These are phyloP conservation scores for Pythium aristosporum DNA, from an alignment of 352 stramenopile genomes.

Conservation along the genomic window DNA sequence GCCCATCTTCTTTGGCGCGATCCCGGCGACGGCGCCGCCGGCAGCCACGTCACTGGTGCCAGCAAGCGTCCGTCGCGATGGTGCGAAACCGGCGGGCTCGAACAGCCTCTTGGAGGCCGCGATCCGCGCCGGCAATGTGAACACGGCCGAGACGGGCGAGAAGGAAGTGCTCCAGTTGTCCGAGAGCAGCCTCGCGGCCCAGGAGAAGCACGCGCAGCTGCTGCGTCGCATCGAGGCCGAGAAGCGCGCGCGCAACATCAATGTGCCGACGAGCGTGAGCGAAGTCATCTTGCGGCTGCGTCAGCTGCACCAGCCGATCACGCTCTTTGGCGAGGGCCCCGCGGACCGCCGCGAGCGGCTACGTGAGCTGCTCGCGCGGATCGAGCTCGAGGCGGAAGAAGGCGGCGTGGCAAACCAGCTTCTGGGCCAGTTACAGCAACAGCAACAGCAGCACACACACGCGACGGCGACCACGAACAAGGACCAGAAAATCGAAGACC, in stretches of 20 bases:
- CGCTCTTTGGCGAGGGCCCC: constrained; percentile 95
- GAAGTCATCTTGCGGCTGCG: constrained; percentile 91
- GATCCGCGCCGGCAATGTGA: constrained; percentile 82
- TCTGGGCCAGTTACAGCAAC: constrained; percentile 30
- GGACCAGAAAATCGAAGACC: constrained; percentile 44
- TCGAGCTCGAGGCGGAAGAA: constrained; percentile 74
- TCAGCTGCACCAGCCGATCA: constrained; percentile 89
- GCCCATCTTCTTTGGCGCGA: constrained; percentile 83
- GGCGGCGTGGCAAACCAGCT: constrained; percentile 62
- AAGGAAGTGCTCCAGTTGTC: constrained; percentile 85
- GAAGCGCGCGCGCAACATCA: constrained; percentile 86
- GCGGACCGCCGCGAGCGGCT: constrained; percentile 94
- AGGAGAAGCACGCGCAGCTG: constrained; percentile 88
- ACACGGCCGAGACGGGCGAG: constrained; percentile 68
- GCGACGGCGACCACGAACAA: constrained; percentile 31
- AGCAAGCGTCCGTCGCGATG: constrained; percentile 37
- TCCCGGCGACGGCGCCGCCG: constrained; percentile 22
- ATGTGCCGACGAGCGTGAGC: constrained; percentile 91
- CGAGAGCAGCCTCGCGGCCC: constrained; percentile 74
- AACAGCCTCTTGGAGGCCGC: constrained; percentile 60
- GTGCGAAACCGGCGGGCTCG: background rate
- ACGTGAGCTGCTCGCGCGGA: constrained; percentile 83
- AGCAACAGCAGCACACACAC: constrained; percentile 30
- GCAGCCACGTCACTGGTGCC: constrained; percentile 38
- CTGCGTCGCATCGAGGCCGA: constrained; percentile 90